Evolutionary conservation across 176 grass and related monocot genomes (phyloP).

Genomic region (Triticum aestivum): IWGSC_CS_RefSeq_v2.1 NC_057813.1:168554049-168554548

Average conservation of each 20-base stretch:
- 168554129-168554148: slow-evolving; percentile 37
- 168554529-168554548: neutral
- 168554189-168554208: neutral
- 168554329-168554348: slow-evolving; percentile 29
- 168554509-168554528: neutral
- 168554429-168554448: slow-evolving; percentile 44
- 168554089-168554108: neutral
- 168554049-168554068: neutral
- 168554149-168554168: slow-evolving; percentile 40
- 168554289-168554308: slow-evolving; percentile 36
- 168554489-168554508: slow-evolving; percentile 21
- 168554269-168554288: neutral
- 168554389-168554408: slow-evolving; percentile 13
- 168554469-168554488: slow-evolving; percentile 12
- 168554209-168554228: neutral
- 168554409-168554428: slow-evolving; percentile 8
- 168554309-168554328: slow-evolving; percentile 35
- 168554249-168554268: neutral
- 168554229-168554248: too few species aligned
- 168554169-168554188: slow-evolving; percentile 44
- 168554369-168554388: slow-evolving; percentile 44
- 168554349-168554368: slow-evolving; percentile 26
- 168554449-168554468: slow-evolving; percentile 12
- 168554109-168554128: slow-evolving; percentile 30
- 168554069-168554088: too few species aligned